Conservation (phyloP, 2,329 filamentous ascomycete species). For the Cercospora sp. region DNA sequence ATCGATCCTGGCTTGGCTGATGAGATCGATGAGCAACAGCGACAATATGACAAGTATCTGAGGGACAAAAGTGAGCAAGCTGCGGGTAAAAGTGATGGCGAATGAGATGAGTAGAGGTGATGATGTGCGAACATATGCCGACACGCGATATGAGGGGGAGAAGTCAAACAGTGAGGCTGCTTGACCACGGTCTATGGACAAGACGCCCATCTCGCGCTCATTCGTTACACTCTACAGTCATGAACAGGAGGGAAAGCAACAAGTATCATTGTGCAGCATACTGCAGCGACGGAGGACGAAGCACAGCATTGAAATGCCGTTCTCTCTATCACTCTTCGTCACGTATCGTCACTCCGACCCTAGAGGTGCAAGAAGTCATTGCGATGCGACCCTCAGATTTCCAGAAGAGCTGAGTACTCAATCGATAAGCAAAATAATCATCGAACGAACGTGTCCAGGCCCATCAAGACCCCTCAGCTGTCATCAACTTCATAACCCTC, state of each 20-base stretch:
- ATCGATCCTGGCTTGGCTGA: constrained; percentile 26
- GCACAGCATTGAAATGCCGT: too few relatives aligned
- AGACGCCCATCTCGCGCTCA: background rate
- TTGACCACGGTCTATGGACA: background rate
- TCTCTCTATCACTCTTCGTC: background rate
- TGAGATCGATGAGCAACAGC: constrained; percentile 23
- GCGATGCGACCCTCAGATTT: background rate
- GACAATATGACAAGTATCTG: constrained; percentile 18
- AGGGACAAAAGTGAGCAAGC: background rate
- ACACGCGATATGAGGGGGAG: background rate
- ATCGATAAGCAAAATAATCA: background rate
- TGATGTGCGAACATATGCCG: background rate
- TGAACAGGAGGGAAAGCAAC: background rate
- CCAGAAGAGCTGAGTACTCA: background rate
- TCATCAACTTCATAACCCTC: constrained; percentile 15
- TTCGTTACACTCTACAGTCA: background rate
- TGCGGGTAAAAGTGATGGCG: background rate
- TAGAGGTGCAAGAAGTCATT: background rate
- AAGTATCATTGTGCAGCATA: background rate
- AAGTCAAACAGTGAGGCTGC: background rate
- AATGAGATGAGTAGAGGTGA: background rate
- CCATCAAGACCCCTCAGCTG: background rate
- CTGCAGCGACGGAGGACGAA: too few relatives aligned
- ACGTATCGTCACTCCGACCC: background rate
- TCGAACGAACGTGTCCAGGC: too few relatives aligned